Conservation (phyloP, 2,329 filamentous ascomycete genomes). For the Aureobasidium subglaciale region DNA sequence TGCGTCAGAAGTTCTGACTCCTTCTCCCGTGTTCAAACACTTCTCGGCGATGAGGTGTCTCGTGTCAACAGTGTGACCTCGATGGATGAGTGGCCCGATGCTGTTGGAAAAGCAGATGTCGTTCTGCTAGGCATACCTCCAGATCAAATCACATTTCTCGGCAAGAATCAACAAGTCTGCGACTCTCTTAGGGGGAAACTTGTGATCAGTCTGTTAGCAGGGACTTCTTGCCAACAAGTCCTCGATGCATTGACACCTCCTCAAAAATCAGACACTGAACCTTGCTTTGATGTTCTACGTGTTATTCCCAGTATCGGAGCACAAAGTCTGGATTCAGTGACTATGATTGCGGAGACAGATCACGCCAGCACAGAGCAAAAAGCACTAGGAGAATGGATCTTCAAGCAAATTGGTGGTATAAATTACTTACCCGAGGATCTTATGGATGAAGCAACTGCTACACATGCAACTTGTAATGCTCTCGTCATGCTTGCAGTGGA, state of each 20-base stretch:
- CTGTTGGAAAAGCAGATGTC: slow-evolving; percentile 17
- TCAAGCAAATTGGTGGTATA: slow-evolving; percentile 18
- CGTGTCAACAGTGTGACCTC: neutral
- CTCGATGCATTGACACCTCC: slow-evolving; percentile 12
- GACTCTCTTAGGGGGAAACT: slow-evolving; percentile 18
- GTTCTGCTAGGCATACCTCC: slow-evolving; percentile 21
- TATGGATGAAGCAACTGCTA: slow-evolving; percentile 23
- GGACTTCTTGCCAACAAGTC: slow-evolving; percentile 18
- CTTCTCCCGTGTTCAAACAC: neutral
- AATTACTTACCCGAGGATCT: slow-evolving; percentile 20
- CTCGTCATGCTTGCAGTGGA: slow-evolving; percentile 22
- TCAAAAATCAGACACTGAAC: too few relatives aligned
- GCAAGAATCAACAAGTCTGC: slow-evolving; percentile 14
- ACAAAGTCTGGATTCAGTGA: slow-evolving; percentile 19
- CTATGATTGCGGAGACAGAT: slow-evolving; percentile 20
- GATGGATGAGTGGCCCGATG: neutral
- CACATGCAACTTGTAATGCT: slow-evolving; percentile 23
- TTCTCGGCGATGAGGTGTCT: neutral
- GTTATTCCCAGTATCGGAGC: slow-evolving; percentile 22
- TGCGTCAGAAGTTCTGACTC: slow-evolving; percentile 12
- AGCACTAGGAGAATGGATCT: slow-evolving; percentile 10
- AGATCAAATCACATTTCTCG: slow-evolving; percentile 16
- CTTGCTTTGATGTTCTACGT: slow-evolving; percentile 18
- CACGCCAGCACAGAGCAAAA: neutral
- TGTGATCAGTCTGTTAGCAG: slow-evolving; percentile 21